Base-by-base conservation (phyloP, 2,329 filamentous ascomycete species). In the Gliomastix tumulicola region DNA sequence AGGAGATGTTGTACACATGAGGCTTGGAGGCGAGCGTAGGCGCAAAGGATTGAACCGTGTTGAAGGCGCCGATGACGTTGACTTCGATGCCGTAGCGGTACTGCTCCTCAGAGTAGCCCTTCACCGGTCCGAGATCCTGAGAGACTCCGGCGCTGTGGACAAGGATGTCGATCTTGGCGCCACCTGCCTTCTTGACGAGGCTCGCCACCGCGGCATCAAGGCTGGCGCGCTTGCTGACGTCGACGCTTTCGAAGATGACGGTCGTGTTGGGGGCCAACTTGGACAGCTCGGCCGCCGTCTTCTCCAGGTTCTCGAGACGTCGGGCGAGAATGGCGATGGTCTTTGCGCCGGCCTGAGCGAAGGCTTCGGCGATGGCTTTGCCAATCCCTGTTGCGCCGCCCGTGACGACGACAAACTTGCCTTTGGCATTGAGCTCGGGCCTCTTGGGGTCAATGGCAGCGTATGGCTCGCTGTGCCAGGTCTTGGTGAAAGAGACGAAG, bases 381-480 rank as follows among this genome's bases (percentile, higher is more conserved):
- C 80, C 80, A 20, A 84, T 74, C 12, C 80, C 77, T 0, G 68
- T 71, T 2, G 71, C 71, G 6, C 71, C 79, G 30, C 81, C 81
- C 1, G 77, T 82, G 48, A 85, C 77, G 12, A 84, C 62, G 6
- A 81, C 70, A 9, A 67, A 75, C 19, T 55, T 53, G 5, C 56
- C 57, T 3, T 41, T 45, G 3, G 51, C 54, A 0, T 52, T 56
- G 6, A 62, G 48, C 32, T 56, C 53, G 0, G 54, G 52, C 5
- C 53, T 46, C 3, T 30, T 27, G 2, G 59, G 55, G 0, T 46
- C 49, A 35, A 61, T 58, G 15, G 41, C 27, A 0, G 51, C 38
- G 33, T 62, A 62, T 5, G 43, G 39, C 6, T 46, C 19, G 9
- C 21, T 38, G 18, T 50, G 45, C 41, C 41, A 48, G 4, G 30